Evolutionary conservation across 2,329 filamentous ascomycete genomes (phyloP).

Genomic region (Fusarium haematococcum): DNA sequence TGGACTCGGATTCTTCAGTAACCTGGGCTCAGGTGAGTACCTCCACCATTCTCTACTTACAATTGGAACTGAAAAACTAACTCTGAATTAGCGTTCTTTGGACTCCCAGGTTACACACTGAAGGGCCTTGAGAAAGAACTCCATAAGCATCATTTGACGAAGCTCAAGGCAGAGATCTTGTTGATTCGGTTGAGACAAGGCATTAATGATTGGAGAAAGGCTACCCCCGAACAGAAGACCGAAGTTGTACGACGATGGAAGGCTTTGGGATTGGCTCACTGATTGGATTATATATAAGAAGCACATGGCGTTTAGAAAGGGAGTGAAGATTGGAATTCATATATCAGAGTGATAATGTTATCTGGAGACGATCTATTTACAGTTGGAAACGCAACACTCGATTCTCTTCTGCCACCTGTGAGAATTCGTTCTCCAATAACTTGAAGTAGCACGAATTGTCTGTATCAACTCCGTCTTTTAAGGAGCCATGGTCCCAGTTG

Average conservation of each 20-base stretch:
- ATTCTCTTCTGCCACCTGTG: not conserved
- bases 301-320: not conserved
- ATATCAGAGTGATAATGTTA: not conserved
- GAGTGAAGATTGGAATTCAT: not conserved
- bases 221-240: slow-evolving; percentile 13
- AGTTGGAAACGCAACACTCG: not conserved
- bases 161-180: slow-evolving; percentile 49
- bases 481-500: not conserved
- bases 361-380: not conserved
- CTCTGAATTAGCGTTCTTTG: slow-evolving; percentile 49
- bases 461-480: not conserved
- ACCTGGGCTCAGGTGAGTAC: slow-evolving; percentile 52
- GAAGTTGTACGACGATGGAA: slow-evolving; percentile 29
- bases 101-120: slow-evolving; percentile 62
- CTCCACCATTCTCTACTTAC: not conserved
- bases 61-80: not conserved
- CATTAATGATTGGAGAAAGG: slow-evolving; percentile 44
- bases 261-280: not conserved
- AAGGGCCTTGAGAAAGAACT: slow-evolving; percentile 66
- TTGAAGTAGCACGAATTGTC: not conserved
- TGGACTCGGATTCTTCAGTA: slow-evolving; percentile 58
- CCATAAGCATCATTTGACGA: slow-evolving; percentile 48
- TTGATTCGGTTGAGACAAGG: slow-evolving; percentile 48
- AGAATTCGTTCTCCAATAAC: not conserved
- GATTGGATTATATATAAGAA: not conserved